Conservation (phyloP, 2,329 filamentous ascomycete species). For the Botrytis squamosa region DNA sequence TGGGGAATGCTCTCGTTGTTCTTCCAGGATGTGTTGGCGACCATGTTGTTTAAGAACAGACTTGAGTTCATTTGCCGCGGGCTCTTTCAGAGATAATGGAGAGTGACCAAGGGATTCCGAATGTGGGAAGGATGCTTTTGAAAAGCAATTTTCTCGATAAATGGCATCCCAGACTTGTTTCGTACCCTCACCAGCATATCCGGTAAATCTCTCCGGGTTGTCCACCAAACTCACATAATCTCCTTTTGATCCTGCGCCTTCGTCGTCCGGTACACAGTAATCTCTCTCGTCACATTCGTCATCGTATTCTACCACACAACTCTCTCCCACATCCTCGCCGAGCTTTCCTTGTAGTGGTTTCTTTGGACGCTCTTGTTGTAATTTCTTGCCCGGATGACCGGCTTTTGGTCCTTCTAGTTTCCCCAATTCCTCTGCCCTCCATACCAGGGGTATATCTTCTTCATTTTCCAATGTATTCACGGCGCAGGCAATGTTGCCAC, state of each 20-base stretch:
- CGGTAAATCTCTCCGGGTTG: conserved; percentile 94
- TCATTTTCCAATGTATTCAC: conserved; percentile 95
- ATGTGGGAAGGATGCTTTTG: conserved; percentile 61
- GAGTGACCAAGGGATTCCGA: conserved; percentile 55
- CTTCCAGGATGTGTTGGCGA: conserved; percentile 60
- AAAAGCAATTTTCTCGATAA: conserved; percentile 96
- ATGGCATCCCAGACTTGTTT: conserved; percentile 95
- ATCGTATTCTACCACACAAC: conserved; percentile 95
- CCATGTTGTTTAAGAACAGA: conserved; percentile 59
- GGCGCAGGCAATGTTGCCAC: conserved; percentile 93
- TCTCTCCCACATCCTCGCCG: conserved; percentile 86
- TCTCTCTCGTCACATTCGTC: conserved; percentile 96
- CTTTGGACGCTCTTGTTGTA: conserved; percentile 68
- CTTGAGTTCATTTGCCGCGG: conserved; percentile 61
- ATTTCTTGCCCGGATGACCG: conserved; percentile 76
- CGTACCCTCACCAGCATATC: conserved; percentile 81
- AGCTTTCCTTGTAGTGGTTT: conserved; percentile 78
- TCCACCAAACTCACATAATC: conserved; percentile 94
- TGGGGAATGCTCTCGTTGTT: conserved; percentile 53
- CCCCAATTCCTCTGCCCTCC: conserved; percentile 87
- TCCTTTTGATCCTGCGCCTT: conserved; percentile 79
- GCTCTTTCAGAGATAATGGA: conserved; percentile 31
- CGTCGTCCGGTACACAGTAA: conserved; percentile 95
- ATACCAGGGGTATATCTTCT: conserved; percentile 86
- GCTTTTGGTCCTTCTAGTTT: conserved; percentile 90